A percentile compares a stretch with the other conserved stretches of the same genome.
Evolutionary conservation across 345 rosid species (phyloP).

Genomic region (Gossypium rotundifolium): DNA sequence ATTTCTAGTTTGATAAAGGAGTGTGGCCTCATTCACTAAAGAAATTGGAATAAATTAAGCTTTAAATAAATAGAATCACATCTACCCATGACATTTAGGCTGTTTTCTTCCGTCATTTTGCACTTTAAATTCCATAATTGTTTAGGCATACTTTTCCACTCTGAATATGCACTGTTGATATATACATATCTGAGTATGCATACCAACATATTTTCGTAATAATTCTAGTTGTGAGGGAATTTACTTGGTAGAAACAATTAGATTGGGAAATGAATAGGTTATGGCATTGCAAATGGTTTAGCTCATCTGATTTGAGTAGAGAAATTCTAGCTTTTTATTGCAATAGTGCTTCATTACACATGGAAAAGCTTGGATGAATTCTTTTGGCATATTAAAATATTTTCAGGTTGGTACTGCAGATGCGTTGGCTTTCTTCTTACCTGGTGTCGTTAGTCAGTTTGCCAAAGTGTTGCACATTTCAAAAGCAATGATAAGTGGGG

Average conservation of each 20-base stretch:
- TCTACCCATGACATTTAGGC: not conserved
- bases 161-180: not conserved
- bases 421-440: constrained; percentile 88
- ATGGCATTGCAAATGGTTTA: not conserved
- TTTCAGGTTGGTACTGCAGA: constrained; percentile 82
- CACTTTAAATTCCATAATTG: not conserved
- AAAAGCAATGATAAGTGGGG: constrained; percentile 79
- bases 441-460: constrained; percentile 90
- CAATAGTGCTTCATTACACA: not conserved
- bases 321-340: not conserved
- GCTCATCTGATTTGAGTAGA: not conserved
- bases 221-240: not conserved
- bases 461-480: constrained; percentile 70
- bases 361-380: constrained; percentile 4
- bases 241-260: constrained; percentile 1
- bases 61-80: not conserved
- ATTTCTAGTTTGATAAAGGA: not conserved
- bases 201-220: not conserved
- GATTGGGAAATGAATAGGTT: not conserved
- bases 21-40: not conserved
- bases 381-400: constrained; percentile 6
- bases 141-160: not conserved
- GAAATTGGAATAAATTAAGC: not conserved
- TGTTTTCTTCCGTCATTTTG: constrained; percentile 3
- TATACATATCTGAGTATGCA: not conserved